Base-by-base conservation (phyloP, 2,329 filamentous ascomycete species). In the Verticillium alfalfae region DNA sequence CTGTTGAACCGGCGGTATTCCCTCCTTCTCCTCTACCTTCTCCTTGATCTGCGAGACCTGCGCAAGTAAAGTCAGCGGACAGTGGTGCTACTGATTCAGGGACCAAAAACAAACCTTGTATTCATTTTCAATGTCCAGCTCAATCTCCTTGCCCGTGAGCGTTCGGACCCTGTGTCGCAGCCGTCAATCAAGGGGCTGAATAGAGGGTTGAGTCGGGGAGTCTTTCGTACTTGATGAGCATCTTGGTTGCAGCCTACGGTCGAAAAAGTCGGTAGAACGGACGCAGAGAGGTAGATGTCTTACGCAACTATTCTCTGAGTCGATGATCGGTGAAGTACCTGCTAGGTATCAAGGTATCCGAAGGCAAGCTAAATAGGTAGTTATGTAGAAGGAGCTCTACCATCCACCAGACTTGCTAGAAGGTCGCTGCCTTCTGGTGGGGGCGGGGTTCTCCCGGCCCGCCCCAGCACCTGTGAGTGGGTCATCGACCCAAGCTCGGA, bases 11-110 rank as follows among this genome's bases (percentile, higher is more conserved):
- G 95, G 95, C 54, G 95, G 94, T 70, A 99, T 99, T 62, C 95
- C 95, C 75, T 98, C 95, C 80, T 98, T 98, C 82, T 99, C 95
- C 78, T 99, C 95, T 61, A 99, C 95, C 71, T 94, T 93, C 79
- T 98, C 95, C 84, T 99, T 99, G 84, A 99, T 98, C 76, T 93
- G 88, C 49, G 90, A 89, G 69, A 98, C 91, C 93, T 96, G 67
- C 38, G n/a, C 5, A 16, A 13, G 26, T 45, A 12, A 36, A 22
- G 34, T 49, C 22, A n/a, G 63, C 12, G 41, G 36, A 13, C 16
- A 16, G 15, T 57, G 18, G 39, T 39, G 56, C 54, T 34, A 31
- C 26, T 12, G 26, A 38, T 9, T 26, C 41, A 18, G 22, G 4
- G 9, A 26, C 4, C 13, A 13, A 9, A 6, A 12, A 49, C 72